Conservation (phyloP, 139 green algal species). For the Micromonas commoda region DNA sequence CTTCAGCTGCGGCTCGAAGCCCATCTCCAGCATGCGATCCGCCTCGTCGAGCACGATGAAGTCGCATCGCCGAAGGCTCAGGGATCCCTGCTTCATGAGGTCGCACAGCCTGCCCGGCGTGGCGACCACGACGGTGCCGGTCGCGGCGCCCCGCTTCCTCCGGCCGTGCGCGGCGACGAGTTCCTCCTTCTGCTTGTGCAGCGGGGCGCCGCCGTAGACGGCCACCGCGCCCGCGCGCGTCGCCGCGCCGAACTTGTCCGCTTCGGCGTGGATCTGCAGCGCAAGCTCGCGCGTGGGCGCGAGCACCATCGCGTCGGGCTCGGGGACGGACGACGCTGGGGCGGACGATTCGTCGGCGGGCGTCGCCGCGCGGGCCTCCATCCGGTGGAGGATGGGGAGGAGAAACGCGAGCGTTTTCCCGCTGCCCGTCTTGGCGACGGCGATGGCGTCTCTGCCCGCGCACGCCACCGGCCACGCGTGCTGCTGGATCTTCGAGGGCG, state of each 20-base stretch:
- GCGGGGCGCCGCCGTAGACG: conserved; percentile 45
- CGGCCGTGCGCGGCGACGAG: conserved; percentile 27
- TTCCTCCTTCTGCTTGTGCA: conserved; percentile 38
- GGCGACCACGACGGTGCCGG: conserved; percentile 31
- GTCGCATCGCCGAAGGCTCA: conserved; percentile 30
- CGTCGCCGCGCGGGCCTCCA: conserved; percentile 48
- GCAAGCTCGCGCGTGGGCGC: conserved; percentile 46
- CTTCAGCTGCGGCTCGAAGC: conserved; percentile 36
- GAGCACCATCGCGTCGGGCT: conserved; percentile 35
- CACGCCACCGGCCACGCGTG: conserved; percentile 56
- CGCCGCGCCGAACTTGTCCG: conserved; percentile 39
- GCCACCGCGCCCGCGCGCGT: conserved; percentile 35
- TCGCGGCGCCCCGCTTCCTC: conserved; percentile 48
- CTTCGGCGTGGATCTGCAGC: conserved; percentile 44
- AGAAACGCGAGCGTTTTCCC: conserved; percentile 29
- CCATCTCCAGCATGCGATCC: conserved; percentile 42
- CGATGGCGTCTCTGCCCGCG: conserved; percentile 32
- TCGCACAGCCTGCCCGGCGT: conserved; percentile 48
- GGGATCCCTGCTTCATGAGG: conserved; percentile 39
- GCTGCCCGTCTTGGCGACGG: conserved; percentile 22
- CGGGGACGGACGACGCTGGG: conserved; percentile 1
- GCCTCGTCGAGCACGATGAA: conserved; percentile 40
- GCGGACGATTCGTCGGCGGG: conserved; percentile 49
- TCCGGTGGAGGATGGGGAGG: conserved; percentile 3
- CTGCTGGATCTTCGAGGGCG: conserved; percentile 71